A percentile compares a stretch with the other conserved stretches of the same genome.
Conservation (phyloP, 805 yeast genomes). For the Barnettozyma sucrosica region DNA sequence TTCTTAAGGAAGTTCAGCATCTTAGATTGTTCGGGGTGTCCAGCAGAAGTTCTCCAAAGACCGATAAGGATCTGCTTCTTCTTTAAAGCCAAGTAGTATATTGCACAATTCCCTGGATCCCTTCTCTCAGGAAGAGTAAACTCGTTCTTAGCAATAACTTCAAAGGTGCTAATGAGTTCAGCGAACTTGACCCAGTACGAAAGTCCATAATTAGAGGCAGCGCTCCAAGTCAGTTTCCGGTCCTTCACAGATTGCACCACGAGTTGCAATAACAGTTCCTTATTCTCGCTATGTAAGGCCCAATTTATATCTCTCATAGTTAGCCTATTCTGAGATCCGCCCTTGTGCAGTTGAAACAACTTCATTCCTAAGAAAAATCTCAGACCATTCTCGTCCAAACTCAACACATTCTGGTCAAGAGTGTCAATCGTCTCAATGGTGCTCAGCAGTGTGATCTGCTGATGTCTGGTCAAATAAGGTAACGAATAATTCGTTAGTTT, state of each 20-base stretch:
- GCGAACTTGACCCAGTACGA: constrained; percentile 60
- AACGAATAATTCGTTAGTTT: constrained; percentile 58
- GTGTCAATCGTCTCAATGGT: constrained; percentile 60
- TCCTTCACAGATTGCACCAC: constrained; percentile 39
- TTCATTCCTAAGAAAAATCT: constrained; percentile 68
- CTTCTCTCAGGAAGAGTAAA: constrained; percentile 48
- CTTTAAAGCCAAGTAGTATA: constrained; percentile 70
- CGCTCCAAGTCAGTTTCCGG: constrained; percentile 51
- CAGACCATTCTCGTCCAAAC: constrained; percentile 49
- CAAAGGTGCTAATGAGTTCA: constrained; percentile 49
- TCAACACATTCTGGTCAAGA: constrained; percentile 36
- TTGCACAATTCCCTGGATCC: constrained; percentile 71
- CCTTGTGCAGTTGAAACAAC: constrained; percentile 50
- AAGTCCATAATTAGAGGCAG: constrained; percentile 54
- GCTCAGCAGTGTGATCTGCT: constrained; percentile 74
- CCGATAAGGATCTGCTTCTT: constrained; percentile 75
- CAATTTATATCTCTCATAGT: constrained; percentile 79
- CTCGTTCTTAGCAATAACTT: constrained; percentile 65
- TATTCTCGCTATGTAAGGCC: constrained; percentile 82
- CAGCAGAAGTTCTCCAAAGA: constrained; percentile 73
- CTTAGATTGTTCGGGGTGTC: constrained; percentile 77
- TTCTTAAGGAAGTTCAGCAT: constrained; percentile 72
- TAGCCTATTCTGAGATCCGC: constrained; percentile 44
- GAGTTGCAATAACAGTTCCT: constrained; percentile 53
- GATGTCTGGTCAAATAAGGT: constrained; percentile 85